Base-by-base conservation (phyloP, 2,329 filamentous ascomycete species). In the Talaromyces sp. region DNA sequence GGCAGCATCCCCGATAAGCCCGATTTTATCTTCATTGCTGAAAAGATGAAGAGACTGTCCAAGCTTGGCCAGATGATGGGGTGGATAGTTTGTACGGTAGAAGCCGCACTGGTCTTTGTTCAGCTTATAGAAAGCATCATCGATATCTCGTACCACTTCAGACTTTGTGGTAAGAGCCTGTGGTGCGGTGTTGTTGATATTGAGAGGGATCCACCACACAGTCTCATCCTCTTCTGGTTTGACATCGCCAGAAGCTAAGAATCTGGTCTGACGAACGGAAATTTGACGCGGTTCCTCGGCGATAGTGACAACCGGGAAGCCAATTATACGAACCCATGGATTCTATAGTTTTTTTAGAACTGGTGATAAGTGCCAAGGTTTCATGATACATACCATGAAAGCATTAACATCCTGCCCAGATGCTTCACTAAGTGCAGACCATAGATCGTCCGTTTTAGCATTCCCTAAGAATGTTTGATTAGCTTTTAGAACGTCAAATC, bases 311-410 rank as follows among this genome's bases (percentile, higher is more conserved):
- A 98, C 88, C 0, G 95, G 95, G 77, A 96, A 96, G 1, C 95
- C 95, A 67, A 98, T 96, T 79, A 93, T 95, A 69, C 89, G 87
- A 71, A 98, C 96, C 95, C 95, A 99, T 19, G 90, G 88, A 66
- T 91, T 84, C 79, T 81, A 63, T 54, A 22, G 57, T 7, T 19
- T 56, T 6, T 15, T 58, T 53, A 63, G 63, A 66, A 57, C 49
- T 60, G 22, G 13, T 25, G 25, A 13, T 22, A 33, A 49, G 42
- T 51, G 51, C 9, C 44, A 55, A 11, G 19, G 27, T 30, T 36
- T 1, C 10, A 58, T 22, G 55, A 17, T 32, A 63, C 71, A 64
- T 66, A 81, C 83, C 93, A 99, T 99, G 71, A 98, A 89, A 55
- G 82, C 82, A 66, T 88, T 88, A 39, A 99, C 89, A 71, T 98